These are phyloP conservation scores for Rhizoclosmatium globosum DNA, from an alignment of 192 early-diverging fungal species.

Conservation along the genomic window DNA sequence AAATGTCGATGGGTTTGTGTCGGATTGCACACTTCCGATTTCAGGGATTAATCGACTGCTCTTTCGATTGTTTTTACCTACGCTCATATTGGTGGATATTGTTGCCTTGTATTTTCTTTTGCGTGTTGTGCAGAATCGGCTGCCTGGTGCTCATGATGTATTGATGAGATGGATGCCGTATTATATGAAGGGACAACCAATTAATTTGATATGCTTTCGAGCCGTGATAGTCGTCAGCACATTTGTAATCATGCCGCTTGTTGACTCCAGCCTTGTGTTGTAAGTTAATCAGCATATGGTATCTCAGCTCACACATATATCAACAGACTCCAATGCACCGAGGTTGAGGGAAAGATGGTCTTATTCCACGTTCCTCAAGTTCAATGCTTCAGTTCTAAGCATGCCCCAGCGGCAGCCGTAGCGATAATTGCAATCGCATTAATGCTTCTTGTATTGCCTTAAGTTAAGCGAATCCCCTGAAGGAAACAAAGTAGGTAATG, in stretches of 20 bases:
- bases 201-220: slow-evolving; percentile 25
- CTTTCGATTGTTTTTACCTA: slow-evolving; percentile 27
- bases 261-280: slow-evolving; percentile 8
- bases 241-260: slow-evolving; percentile 32
- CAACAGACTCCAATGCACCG: slow-evolving; percentile 24
- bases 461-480: too few species aligned
- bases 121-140: not conserved
- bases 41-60: slow-evolving; percentile 18
- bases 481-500: too few species aligned
- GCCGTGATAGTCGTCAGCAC: slow-evolving; percentile 1
- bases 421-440: slow-evolving; percentile 19
- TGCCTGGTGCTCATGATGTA: not conserved
- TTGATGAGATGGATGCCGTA: slow-evolving; percentile 5
- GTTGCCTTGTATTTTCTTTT: not conserved
- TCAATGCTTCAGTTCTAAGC: slow-evolving; percentile 6
- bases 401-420: slow-evolving; percentile 12
- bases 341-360: slow-evolving; percentile 7
- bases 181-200: slow-evolving; percentile 20
- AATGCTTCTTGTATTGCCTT: slow-evolving; percentile 9
- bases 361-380: slow-evolving; percentile 5
- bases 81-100: slow-evolving; percentile 14
- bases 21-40: slow-evolving; percentile 29
- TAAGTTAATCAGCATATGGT: not conserved
- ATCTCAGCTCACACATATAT: not conserved
- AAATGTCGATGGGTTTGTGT: slow-evolving; percentile 30